Conservation (phyloP, 257 asterid species). For the Lantana camara region DNA sequence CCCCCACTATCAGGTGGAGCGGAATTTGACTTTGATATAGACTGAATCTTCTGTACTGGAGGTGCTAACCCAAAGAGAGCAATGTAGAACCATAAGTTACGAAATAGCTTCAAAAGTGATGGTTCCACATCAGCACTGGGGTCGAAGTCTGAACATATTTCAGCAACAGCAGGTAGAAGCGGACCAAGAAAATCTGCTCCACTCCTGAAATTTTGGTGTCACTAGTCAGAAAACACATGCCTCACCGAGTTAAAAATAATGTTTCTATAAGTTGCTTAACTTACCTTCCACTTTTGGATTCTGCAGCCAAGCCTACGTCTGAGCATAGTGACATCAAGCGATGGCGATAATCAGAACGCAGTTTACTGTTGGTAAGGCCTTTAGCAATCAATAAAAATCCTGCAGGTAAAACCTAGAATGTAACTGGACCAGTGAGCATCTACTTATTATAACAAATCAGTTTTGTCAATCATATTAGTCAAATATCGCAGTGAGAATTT, state of each 20-base stretch:
- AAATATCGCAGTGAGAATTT: conserved; percentile 20
- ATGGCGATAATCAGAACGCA: conserved; percentile 94
- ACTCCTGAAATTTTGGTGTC: conserved; percentile 64
- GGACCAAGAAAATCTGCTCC: conserved; percentile 99
- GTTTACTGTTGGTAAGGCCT: conserved; percentile 62
- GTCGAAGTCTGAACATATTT: conserved; percentile 96
- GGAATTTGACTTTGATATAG: conserved; percentile 62
- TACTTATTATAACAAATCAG: conserved; percentile 31
- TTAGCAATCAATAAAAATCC: conserved; percentile 88
- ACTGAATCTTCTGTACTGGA: conserved; percentile 71
- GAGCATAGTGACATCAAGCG: conserved; percentile 98
- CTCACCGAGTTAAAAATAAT: conserved; percentile 29
- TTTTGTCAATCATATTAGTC: conserved; percentile 24
- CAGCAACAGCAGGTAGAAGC: conserved; percentile 97
- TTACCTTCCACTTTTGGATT: conserved; percentile 91
- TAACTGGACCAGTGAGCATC: conserved; percentile 76
- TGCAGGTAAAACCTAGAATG: conserved; percentile 97
- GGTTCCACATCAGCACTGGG: conserved; percentile 89
- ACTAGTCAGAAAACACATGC: conserved; percentile 33
- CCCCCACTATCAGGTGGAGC: conserved; percentile 75
- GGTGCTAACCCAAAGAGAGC: conserved; percentile 99
- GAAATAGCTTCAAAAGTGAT: conserved; percentile 87
- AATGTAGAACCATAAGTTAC: conserved; percentile 96
- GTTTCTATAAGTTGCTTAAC: too few relatives aligned
- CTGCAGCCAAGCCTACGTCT: conserved; percentile 99